Conservation (phyloP, 306 rosid species). For the Acacia melanoxylon region DNA sequence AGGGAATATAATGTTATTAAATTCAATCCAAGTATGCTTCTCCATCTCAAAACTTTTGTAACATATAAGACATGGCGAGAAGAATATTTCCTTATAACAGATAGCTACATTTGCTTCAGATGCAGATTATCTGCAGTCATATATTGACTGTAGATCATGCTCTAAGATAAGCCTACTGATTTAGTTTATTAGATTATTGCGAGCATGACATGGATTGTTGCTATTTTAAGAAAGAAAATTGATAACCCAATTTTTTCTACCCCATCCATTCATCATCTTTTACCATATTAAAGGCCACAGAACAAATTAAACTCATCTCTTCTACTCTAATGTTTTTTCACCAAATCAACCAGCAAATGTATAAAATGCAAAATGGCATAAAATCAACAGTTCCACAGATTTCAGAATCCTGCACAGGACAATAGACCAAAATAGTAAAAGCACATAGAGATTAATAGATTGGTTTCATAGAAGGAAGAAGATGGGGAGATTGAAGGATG, state of each 20-base stretch:
- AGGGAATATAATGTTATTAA: neutral
- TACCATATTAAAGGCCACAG: neutral
- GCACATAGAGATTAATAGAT: neutral
- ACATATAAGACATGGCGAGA: neutral
- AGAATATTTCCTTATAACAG: neutral
- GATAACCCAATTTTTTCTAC: neutral
- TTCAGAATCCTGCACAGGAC: conserved; percentile 43
- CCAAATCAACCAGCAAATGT: conserved; percentile 67
- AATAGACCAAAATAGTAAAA: neutral
- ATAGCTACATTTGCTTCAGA: neutral
- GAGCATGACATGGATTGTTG: neutral
- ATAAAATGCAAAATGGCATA: conserved; percentile 60
- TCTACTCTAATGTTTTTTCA: conserved; percentile 41
- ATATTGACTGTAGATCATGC: neutral
- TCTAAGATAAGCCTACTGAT: neutral
- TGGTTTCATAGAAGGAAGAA: neutral
- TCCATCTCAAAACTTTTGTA: neutral
- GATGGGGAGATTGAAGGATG: neutral
- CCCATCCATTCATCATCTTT: neutral
- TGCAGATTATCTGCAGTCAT: neutral
- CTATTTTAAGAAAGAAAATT: neutral
- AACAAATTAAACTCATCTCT: conserved; percentile 38
- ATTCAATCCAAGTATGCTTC: neutral
- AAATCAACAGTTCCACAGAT: conserved; percentile 46
- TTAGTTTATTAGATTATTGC: neutral